Evolutionary conservation across 1,139 yeast genomes (phyloP).

Genomic region (Blastobotrys persicus): DNA sequence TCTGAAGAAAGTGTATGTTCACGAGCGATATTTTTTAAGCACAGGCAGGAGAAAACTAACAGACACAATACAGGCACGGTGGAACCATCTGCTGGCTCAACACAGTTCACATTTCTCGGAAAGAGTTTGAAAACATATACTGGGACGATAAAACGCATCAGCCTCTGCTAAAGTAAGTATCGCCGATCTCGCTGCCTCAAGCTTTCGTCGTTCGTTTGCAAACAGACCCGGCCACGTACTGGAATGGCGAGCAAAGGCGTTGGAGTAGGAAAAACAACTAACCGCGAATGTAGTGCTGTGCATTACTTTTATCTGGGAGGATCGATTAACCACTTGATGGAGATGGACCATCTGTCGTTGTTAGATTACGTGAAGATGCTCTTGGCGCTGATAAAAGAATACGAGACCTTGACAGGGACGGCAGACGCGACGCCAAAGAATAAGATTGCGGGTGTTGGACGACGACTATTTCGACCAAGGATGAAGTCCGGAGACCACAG

Average conservation of each 20-base stretch:
- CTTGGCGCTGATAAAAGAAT: constrained; percentile 28
- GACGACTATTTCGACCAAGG: constrained; percentile 28
- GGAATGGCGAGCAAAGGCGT: not conserved
- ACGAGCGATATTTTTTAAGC: not conserved
- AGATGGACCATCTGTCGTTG: constrained; percentile 20
- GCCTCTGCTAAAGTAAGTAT: constrained; percentile 21
- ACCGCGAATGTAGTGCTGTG: constrained; percentile 16
- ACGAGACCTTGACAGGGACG: constrained; percentile 24
- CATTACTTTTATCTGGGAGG: constrained; percentile 30
- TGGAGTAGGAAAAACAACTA: no score
- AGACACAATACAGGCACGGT: constrained; percentile 17
- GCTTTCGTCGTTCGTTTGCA: no score
- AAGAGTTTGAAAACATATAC: constrained; percentile 25
- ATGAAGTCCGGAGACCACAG: constrained; percentile 22
- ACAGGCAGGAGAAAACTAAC: not conserved
- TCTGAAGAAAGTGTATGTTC: constrained; percentile 29
- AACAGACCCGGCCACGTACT: not conserved
- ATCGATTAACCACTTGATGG: constrained; percentile 26
- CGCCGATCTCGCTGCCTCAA: not conserved
- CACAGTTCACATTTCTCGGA: constrained; percentile 24
- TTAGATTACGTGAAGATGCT: constrained; percentile 25
- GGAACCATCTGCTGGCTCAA: constrained; percentile 29
- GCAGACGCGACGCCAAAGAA: constrained; percentile 24
- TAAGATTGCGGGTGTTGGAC: constrained; percentile 29
- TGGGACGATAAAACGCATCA: constrained; percentile 20